Percentiles rank a stretch among this genome's conserved stretches.
phyloP scores from a whole-genome alignment of 1,139 yeast genomes.

The Hanseniaspora uvarum region DNA sequence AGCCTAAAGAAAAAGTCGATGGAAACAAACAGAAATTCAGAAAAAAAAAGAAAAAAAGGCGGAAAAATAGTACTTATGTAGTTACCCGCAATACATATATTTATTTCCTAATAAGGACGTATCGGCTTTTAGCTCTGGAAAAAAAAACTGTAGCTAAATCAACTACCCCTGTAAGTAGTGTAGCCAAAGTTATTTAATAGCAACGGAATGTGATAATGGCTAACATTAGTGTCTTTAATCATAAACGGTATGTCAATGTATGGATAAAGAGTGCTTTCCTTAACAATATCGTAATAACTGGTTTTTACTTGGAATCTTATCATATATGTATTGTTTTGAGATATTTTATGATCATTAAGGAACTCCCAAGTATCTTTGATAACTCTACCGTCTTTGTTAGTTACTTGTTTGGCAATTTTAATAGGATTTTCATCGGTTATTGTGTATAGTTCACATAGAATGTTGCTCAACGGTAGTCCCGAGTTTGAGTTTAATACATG shows the following conservation, averaged over 20 bases:
- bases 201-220: slow-evolving; percentile 83
- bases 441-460: slow-evolving; percentile 48
- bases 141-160: no score
- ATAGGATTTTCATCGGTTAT: slow-evolving; percentile 31
- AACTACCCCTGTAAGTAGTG: slow-evolving; percentile 80
- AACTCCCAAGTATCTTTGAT: slow-evolving; percentile 47
- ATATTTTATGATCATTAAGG: slow-evolving; percentile 34
- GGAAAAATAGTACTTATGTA: not conserved
- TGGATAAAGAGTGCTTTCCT: slow-evolving; percentile 57
- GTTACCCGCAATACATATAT: not conserved
- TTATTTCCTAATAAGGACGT: not conserved
- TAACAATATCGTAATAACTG: slow-evolving; percentile 40
- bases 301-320: slow-evolving; percentile 64
- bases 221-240: slow-evolving; percentile 42
- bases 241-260: slow-evolving; percentile 67
- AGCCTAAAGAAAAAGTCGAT: not conserved
- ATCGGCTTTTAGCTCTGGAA: no score
- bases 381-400: slow-evolving; percentile 72
- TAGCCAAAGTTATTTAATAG: slow-evolving; percentile 74
- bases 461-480: slow-evolving; percentile 68
- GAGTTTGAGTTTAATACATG: slow-evolving; percentile 77
- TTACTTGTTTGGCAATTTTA: slow-evolving; percentile 44
- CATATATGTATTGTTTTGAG: slow-evolving; percentile 45
- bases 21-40: not conserved
- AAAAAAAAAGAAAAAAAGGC: not conserved